phyloP scores from a whole-genome alignment of 768 basidiomycete species.

The Boletellus emodensis region DNA sequence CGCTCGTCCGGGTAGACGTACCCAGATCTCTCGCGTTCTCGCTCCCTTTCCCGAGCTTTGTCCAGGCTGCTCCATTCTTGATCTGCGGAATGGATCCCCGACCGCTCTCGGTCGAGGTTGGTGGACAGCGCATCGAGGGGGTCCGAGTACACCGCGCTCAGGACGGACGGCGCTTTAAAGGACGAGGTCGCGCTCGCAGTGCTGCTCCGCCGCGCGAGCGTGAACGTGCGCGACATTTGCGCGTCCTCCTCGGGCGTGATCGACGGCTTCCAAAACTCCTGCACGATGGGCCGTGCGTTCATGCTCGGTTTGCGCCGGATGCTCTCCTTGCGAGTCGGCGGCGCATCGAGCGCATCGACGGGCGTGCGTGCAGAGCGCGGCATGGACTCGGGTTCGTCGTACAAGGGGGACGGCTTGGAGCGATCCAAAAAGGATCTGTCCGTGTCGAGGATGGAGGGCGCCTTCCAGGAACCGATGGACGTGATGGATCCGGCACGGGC shows the following conservation, averaged over 20 bases:
- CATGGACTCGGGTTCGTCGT: conserved; percentile 30
- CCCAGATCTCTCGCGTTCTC: conserved; percentile 20
- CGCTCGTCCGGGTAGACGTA: conserved; percentile 17
- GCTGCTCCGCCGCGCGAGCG: conserved; percentile 45
- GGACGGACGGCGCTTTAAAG: conserved; percentile 39
- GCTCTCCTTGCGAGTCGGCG: conserved; percentile 20
- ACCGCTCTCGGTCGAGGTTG: conserved; percentile 25
- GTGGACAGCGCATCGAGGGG: conserved; percentile 18
- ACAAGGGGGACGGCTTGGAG: conserved; percentile 15
- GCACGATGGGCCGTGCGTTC: conserved; percentile 33
- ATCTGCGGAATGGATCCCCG: conserved; percentile 24
- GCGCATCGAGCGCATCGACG: conserved; percentile 16
- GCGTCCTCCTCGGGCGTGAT: conserved; percentile 44
- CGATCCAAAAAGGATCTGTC: conserved; percentile 20
- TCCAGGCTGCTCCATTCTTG: conserved; percentile 28
- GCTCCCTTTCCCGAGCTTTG: neutral
- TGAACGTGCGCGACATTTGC: conserved; percentile 37
- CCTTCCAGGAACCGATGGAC: conserved; percentile 25
- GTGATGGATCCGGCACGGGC: conserved; percentile 26
- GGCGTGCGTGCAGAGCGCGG: conserved; percentile 17
- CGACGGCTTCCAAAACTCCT: conserved; percentile 49
- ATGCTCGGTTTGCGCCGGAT: conserved; percentile 34
- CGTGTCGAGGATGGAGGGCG: conserved; percentile 23
- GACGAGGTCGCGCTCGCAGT: conserved; percentile 43
- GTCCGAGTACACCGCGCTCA: conserved; percentile 36